Percentiles rank a stretch among this genome's conserved stretches.
These are phyloP conservation scores for Quercus parvula DNA, from an alignment of 306 rosid genomes.

Conservation along the genomic window DNA sequence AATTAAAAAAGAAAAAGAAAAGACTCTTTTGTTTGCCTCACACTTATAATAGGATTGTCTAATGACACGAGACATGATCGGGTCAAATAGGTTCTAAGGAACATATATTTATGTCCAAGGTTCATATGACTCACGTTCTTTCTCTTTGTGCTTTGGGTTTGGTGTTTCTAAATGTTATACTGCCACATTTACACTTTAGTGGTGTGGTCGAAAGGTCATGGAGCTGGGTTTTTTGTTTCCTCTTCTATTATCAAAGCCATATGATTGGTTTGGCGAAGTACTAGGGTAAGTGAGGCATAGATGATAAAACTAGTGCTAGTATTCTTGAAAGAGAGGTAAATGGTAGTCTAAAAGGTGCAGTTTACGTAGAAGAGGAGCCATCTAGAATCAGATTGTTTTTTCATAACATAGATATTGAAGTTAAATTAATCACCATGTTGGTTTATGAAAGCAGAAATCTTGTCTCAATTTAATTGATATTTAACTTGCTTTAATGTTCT, in stretches of 20 bases:
- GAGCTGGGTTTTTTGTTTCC: too few relatives aligned
- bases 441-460: background rate
- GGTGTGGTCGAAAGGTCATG: background rate
- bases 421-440: background rate
- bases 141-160: background rate
- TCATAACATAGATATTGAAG: background rate
- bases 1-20: too few relatives aligned
- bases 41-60: too few relatives aligned
- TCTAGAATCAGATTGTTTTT: background rate
- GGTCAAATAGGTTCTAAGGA: too few relatives aligned
- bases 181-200: background rate
- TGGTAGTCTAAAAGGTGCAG: background rate
- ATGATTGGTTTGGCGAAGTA: background rate
- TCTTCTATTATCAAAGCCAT: too few relatives aligned
- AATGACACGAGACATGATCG: too few relatives aligned
- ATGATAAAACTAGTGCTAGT: background rate
- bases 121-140: background rate
- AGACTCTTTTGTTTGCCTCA: too few relatives aligned
- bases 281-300: background rate
- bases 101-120: too few relatives aligned
- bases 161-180: background rate
- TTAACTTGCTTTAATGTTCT: background rate
- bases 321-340: background rate
- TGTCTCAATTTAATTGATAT: background rate
- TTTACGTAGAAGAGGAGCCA: background rate